phyloP scores from a whole-genome alignment of 1,284 basidiomycete species.

The Apiotrichum montevideense region DNA sequence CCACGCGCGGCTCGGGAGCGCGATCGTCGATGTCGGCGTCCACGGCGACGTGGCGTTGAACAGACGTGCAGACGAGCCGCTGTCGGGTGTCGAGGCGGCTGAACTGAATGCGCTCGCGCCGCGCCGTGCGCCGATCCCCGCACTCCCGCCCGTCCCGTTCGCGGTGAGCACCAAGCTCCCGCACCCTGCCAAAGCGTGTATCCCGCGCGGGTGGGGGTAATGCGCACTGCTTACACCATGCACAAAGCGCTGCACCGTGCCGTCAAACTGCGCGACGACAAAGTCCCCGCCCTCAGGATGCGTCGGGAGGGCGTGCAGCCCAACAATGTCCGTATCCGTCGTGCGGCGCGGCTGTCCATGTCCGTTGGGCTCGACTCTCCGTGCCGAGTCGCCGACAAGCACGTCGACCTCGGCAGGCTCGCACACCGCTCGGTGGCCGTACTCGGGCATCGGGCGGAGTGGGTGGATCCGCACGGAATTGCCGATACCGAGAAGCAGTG shows the following conservation, averaged over 20 bases:
- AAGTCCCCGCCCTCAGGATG: slow-evolving; percentile 5
- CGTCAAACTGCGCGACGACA: slow-evolving; percentile 35
- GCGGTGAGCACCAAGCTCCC: slow-evolving; percentile 26
- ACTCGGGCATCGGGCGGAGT: slow-evolving; percentile 7
- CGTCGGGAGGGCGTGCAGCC: slow-evolving; percentile 19
- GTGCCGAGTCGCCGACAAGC: neutral
- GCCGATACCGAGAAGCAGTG: slow-evolving; percentile 32
- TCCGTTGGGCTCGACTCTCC: too few relatives aligned
- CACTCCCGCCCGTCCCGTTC: neutral
- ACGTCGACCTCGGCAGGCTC: neutral
- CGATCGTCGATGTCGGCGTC: slow-evolving; percentile 21
- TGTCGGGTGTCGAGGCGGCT: neutral
- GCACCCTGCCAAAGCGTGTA: slow-evolving; percentile 11
- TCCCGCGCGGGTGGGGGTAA: slow-evolving; percentile 14
- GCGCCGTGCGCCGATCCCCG: neutral
- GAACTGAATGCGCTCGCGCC: neutral
- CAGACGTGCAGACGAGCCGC: slow-evolving; percentile 17
- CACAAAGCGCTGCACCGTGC: slow-evolving; percentile 29
- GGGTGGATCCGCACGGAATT: slow-evolving; percentile 29
- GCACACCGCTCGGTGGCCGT: neutral
- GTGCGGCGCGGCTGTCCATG: neutral
- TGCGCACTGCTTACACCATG: slow-evolving; percentile 9
- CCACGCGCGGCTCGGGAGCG: slow-evolving; percentile 31
- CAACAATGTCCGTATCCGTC: slow-evolving; percentile 34
- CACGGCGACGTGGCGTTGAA: slow-evolving; percentile 34